Evolutionary conservation across 208 protist genomes (phyloP), one percentile per base, ranked within the genome.

Genomic region (Acanthamoeba rhysodes): DNA sequence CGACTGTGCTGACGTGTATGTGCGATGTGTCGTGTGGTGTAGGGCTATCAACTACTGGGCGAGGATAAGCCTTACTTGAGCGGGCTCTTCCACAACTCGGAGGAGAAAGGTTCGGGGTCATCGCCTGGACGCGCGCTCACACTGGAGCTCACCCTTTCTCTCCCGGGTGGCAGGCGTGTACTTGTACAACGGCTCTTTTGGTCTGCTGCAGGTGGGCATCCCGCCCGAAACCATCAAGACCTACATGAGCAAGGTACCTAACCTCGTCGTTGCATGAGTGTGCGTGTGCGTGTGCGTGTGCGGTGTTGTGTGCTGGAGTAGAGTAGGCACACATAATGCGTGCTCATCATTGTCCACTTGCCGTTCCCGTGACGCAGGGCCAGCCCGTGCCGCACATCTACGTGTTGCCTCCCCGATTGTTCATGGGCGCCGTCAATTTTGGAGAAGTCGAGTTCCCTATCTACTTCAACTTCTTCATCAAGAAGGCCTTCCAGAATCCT

Each of bases 181-280:
- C 34, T 14, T 90, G 50, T 90, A 90, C 50, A 27, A 90, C n/a
- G 80, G 80, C 50, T 50, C 12, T 0, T 32, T 96, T 6, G 97
- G 96, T 12, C 94, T 72, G 0, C 87, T 98, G 27, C 97, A 98
- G 84, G 91, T 98, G 32, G 97, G 97, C 50, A 93, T 97, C 3
- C 97, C 97, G 24, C 97, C 97, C 2, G 97, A 98, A 55, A 97
- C 96, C 12, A 97, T 98, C 32, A 98, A 98, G 94, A 90, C 76
- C 27, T 97, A 74, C n/a, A 84, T 96, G 27, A 93, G 80, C 53
- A 90, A 90, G 80, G 80, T 62, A 37, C 14, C 6, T 90, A 32
- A 10, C 70, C 16, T 78, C 24, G 18, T 78, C 70, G 12, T 41
- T 78, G 32, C n/a, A n/a, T n/a, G n/a, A n/a, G n/a, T n/a, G n/a